Percentiles rank a stretch among this genome's conserved stretches.
Evolutionary conservation across 2,329 filamentous ascomycete species (phyloP).

Genomic region (Cytospora piceicola): DNA sequence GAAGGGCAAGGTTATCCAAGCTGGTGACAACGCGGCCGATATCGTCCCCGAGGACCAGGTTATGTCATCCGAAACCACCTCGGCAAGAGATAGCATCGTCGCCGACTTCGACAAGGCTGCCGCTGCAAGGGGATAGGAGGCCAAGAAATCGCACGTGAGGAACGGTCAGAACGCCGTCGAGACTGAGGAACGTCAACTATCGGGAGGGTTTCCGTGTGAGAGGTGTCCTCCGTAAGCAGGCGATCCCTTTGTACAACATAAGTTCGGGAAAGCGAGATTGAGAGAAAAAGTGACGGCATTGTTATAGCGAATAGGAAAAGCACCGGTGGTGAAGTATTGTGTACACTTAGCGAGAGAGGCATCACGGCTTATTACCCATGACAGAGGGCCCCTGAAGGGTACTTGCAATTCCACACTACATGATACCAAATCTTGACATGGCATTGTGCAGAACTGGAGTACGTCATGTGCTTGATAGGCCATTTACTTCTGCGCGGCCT

Average conservation of each 20-base stretch:
- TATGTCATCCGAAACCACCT: conserved; percentile 19
- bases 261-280: background rate
- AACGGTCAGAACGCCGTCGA: background rate
- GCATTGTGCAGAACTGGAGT: background rate
- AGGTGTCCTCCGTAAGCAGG: background rate
- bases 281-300: background rate
- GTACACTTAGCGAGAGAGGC: background rate
- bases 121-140: conserved; percentile 28
- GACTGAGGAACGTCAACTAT: conserved; percentile 8
- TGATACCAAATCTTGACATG: background rate
- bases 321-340: background rate
- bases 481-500: too few relatives aligned
- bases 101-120: conserved; percentile 37
- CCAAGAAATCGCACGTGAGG: background rate
- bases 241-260: conserved; percentile 12
- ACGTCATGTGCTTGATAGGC: background rate
- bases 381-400: background rate
- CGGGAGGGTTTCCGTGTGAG: conserved; percentile 1
- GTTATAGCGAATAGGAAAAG: background rate
- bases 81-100: conserved; percentile 35
- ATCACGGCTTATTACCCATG: background rate
- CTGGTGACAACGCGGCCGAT: conserved; percentile 30
- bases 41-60: conserved; percentile 27
- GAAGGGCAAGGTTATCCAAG: conserved; percentile 34
- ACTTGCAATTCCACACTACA: background rate